phyloP scores from a whole-genome alignment of 768 basidiomycete genomes.

The Hypholoma fasciculare region DNA sequence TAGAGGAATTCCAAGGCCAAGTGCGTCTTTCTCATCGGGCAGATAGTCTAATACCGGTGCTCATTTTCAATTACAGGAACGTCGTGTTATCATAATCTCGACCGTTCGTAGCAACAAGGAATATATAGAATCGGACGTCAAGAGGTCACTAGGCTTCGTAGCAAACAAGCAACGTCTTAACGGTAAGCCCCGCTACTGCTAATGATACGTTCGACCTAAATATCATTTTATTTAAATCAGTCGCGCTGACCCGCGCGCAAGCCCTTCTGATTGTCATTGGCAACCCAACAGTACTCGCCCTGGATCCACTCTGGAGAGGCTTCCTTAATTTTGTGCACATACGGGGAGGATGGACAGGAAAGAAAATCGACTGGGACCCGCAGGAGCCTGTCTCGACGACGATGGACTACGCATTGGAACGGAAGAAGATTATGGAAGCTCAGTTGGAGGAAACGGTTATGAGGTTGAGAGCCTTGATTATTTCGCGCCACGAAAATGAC shows the following conservation, averaged over 20 bases:
- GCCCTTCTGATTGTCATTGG: conserved; percentile 64
- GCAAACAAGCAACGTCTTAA: conserved; percentile 59
- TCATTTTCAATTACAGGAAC: conserved; percentile 38
- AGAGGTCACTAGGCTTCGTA: conserved; percentile 59
- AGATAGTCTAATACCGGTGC: too few species aligned
- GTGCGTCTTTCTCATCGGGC: conserved; percentile 24
- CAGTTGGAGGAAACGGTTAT: conserved; percentile 40
- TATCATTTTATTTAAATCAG: conserved; percentile 26
- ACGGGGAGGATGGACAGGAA: conserved; percentile 55
- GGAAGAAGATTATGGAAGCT: conserved; percentile 24
- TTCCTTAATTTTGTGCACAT: conserved; percentile 59
- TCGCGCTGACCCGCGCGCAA: conserved; percentile 67
- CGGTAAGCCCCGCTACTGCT: conserved; percentile 32
- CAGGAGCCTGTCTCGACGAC: conserved; percentile 26
- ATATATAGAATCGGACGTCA: conserved; percentile 49
- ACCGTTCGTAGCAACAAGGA: conserved; percentile 56
- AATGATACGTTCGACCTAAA: not conserved
- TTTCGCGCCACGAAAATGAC: conserved; percentile 27
- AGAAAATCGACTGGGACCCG: conserved; percentile 33
- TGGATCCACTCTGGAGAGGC: conserved; percentile 58
- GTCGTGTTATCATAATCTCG: conserved; percentile 58
- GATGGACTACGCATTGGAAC: conserved; percentile 31
- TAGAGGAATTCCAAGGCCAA: conserved; percentile 73
- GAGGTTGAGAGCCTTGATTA: conserved; percentile 32
- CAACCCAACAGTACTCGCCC: conserved; percentile 54